phyloP scores from a whole-genome alignment of 768 basidiomycete species.

The Amanita pseudoporphyria region DNA sequence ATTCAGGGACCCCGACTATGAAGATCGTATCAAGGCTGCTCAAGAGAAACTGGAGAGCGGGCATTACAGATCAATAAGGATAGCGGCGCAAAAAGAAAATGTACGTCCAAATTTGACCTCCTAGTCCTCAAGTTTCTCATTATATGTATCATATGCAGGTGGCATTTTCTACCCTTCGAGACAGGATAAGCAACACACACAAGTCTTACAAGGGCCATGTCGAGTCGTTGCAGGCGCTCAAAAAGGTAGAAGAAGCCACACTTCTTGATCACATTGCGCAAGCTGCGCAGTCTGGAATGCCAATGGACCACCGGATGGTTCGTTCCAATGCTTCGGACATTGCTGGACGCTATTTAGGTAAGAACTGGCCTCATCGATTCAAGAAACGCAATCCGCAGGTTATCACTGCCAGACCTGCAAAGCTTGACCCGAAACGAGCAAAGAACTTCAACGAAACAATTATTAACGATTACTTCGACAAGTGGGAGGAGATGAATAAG shows the following conservation, averaged over 20 bases:
- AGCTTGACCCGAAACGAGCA: not conserved
- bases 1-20: not conserved
- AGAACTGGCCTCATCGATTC: not conserved
- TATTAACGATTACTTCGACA: constrained; percentile 1
- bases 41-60: not conserved
- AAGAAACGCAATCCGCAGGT: not conserved
- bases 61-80: no score
- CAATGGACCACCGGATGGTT: not conserved
- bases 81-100: no score
- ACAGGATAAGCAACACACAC: not conserved
- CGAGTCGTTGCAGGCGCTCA: not conserved
- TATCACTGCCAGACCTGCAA: not conserved
- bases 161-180: not conserved
- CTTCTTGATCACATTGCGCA: not conserved
- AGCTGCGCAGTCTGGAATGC: not conserved
- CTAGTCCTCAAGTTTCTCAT: no score
- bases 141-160: no score
- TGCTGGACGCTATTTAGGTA: not conserved
- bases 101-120: no score
- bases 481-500: not conserved
- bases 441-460: constrained; percentile 5
- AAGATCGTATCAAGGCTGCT: not conserved
- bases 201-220: not conserved
- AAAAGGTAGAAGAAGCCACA: not conserved
- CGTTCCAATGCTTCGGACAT: not conserved